Conservation (phyloP, 305 asterid genomes). For the Solanum hybrid region DNA sequence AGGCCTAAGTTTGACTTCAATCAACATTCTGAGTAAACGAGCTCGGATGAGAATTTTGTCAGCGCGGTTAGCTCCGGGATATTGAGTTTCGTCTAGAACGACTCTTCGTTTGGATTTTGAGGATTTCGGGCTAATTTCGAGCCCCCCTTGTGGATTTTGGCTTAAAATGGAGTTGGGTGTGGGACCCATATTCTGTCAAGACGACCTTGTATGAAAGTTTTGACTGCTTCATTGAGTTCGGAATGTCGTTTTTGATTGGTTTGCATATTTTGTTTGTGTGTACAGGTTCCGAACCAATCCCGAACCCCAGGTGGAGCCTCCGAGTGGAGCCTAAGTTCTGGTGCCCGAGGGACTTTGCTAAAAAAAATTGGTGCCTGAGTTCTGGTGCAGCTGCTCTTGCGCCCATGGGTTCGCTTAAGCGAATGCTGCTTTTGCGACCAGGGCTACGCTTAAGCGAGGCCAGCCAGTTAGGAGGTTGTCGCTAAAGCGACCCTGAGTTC, state of each 20-base stretch:
- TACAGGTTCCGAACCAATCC: not conserved
- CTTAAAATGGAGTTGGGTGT: not conserved
- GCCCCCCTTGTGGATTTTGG: not conserved
- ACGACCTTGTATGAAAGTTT: not conserved
- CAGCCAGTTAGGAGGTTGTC: not conserved
- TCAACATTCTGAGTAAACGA: not conserved
- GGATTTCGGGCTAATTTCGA: not conserved
- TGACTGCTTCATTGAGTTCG: not conserved
- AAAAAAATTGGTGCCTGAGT: too few relatives aligned
- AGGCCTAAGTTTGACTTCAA: not conserved
- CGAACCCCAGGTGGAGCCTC: not conserved
- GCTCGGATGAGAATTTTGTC: not conserved
- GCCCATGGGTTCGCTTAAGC: not conserved
- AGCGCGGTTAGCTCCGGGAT: not conserved
- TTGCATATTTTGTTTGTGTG: too few relatives aligned
- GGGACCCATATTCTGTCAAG: not conserved
- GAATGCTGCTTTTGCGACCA: not conserved
- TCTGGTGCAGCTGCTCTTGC: not conserved
- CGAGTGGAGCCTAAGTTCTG: not conserved
- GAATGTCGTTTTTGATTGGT: not conserved
- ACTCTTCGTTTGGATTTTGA: not conserved
- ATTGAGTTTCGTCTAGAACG: not conserved
- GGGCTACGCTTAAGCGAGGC: not conserved
- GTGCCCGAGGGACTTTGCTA: not conserved
- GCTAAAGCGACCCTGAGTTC: not conserved